phyloP scores from a whole-genome alignment of 305 asterid genomes.

The Fraxinus dipetala region DNA sequence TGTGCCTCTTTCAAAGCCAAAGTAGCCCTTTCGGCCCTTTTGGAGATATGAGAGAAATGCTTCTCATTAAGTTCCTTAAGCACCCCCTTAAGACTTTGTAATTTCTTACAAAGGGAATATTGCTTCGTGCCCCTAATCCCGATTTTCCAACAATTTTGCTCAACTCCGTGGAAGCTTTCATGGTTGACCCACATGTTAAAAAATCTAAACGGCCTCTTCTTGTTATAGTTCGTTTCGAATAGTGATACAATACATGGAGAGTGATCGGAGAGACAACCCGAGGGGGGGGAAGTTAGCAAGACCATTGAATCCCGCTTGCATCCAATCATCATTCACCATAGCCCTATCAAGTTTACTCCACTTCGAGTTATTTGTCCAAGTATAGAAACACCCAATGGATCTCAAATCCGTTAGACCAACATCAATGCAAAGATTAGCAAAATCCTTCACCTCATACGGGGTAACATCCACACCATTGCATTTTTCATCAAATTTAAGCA shows the following conservation, averaged over 20 bases:
- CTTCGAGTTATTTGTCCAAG: not conserved
- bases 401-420: too few relatives aligned
- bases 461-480: too few relatives aligned
- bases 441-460: too few relatives aligned
- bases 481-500: too few relatives aligned
- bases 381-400: not conserved
- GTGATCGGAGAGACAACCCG: not conserved
- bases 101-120: not conserved
- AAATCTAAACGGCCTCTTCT: not conserved
- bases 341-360: not conserved
- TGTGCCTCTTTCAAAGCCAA: not conserved
- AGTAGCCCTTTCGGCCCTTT: not conserved
- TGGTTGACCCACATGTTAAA: not conserved
- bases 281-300: not conserved
- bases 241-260: not conserved
- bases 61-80: not conserved
- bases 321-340: not conserved
- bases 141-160: not conserved
- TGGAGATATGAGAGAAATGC: too few relatives aligned
- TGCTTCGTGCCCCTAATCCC: not conserved
- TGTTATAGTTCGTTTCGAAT: accelerated
- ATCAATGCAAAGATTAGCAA: too few relatives aligned
- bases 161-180: not conserved
- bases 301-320: not conserved
- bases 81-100: not conserved